Base-by-base conservation (phyloP, 2,329 filamentous ascomycete genomes). In the Helotiales sp. region DNA sequence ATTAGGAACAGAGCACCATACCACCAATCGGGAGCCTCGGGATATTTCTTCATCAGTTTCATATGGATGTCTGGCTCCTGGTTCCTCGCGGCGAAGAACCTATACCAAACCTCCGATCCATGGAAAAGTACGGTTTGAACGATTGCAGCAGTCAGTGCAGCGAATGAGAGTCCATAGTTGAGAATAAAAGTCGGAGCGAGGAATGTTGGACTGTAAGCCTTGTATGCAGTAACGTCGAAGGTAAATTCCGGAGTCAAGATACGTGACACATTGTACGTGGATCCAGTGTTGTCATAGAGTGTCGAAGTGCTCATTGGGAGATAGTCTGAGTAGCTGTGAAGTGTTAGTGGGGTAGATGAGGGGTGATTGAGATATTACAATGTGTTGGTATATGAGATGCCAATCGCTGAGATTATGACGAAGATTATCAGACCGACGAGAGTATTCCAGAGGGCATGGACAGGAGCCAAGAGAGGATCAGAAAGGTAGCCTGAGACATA, bases 361-460 rank as follows among this genome's bases (percentile, higher is more conserved):
- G 44, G 24, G 24, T 7, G 15, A 5, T 25, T 15, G 15, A 12
- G 13, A 12, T 7, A 15, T 49, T 44, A 53, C 55, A 63, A 90
- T 0, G 78, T 75, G 10, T 83, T 82, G 4, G 77, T 81, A 67
- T 86, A 92, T 69, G 90, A 87, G 10, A 91, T 73, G 4, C 80
- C 74, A 0, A 81, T 78, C 2, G 83, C 77, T 4, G 80, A 71
- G 13, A 88, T 70, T 55, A 89, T 80, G 69, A 84, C 90, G 68
- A 88, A 90, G 1, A 81, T 22, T 1, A 88, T 76, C 30, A 90
- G 81, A 9, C 87, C 87, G 31, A 89, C 82, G 31, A 89, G 70
- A 0, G 86, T 89, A 68, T 91, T 91, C 61, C 84, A 85, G 61
- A 90, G 90, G 6, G 87, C 88, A 68, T 87, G 83, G 81, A 86